A percentile compares a stretch with the other conserved stretches of the same genome.
Conservation (phyloP, 306 rosid species). For the Medicago ruthenica region DNA sequence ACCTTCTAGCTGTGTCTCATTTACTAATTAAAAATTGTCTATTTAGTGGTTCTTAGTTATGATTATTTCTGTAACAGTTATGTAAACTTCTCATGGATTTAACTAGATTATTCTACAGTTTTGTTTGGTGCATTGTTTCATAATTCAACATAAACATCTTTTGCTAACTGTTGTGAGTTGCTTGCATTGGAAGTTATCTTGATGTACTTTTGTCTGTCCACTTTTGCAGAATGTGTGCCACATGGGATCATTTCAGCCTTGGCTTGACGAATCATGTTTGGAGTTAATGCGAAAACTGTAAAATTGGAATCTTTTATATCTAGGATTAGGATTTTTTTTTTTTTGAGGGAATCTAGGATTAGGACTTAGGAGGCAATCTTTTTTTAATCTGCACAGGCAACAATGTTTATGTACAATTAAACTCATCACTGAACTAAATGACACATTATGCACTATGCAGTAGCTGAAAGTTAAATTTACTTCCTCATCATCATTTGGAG, state of each 20-base stretch:
- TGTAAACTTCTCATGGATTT: background rate
- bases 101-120: background rate
- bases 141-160: slow-evolving; percentile 8
- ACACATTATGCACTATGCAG: too few relatives aligned
- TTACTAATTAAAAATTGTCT: background rate
- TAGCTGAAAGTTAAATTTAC: background rate
- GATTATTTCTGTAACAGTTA: background rate
- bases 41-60: background rate
- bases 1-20: too few relatives aligned
- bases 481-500: background rate
- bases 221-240: slow-evolving; percentile 55
- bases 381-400: background rate
- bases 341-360: too few relatives aligned
- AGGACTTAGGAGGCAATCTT: slow-evolving; percentile 30
- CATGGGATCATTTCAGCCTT: slow-evolving; percentile 62
- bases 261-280: slow-evolving; percentile 62
- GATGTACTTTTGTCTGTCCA: slow-evolving; percentile 6
- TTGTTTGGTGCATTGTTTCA: slow-evolving; percentile 13
- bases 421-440: slow-evolving; percentile 9
- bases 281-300: slow-evolving; percentile 37
- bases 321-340: too few relatives aligned
- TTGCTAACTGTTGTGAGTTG: slow-evolving; percentile 1
- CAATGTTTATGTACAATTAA: slow-evolving; percentile 7
- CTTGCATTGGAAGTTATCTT: too few relatives aligned
- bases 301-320: slow-evolving; percentile 5